These are phyloP conservation scores for Trichoderma sp. DNA, from an alignment of 2,329 filamentous ascomycete species.

Conservation along the genomic window DNA sequence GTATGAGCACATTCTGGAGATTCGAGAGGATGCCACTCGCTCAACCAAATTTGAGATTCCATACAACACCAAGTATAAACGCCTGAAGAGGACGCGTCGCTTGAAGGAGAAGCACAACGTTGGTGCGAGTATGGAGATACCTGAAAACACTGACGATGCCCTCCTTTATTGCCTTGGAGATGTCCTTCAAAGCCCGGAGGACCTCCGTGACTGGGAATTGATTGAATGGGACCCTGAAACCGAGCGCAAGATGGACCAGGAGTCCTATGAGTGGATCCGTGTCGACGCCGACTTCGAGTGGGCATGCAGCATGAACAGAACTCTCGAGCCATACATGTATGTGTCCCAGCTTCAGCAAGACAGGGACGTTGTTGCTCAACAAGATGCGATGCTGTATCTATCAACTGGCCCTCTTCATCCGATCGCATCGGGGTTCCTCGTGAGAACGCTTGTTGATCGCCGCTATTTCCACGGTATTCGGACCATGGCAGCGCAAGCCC, in stretches of 20 bases:
- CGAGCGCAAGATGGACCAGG: conserved; percentile 86
- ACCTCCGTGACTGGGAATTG: conserved; percentile 78
- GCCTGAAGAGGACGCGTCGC: conserved; percentile 81
- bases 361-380: conserved; percentile 87
- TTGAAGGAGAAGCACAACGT: conserved; percentile 68
- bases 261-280: conserved; percentile 98
- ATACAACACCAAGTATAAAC: conserved; percentile 99
- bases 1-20: conserved; percentile 96
- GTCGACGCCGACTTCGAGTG: conserved; percentile 98
- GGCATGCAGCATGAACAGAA: conserved; percentile 78
- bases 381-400: conserved; percentile 74
- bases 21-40: conserved; percentile 78
- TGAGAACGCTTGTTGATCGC: conserved; percentile 83
- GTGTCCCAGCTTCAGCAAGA: conserved; percentile 96
- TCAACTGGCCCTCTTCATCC: conserved; percentile 64
- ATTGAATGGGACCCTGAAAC: conserved; percentile 87
- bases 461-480: conserved; percentile 94
- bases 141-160: conserved; percentile 68
- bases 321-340: conserved; percentile 95
- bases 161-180: conserved; percentile 91
- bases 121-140: conserved; percentile 59
- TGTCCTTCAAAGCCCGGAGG: conserved; percentile 77
- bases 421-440: conserved; percentile 82
- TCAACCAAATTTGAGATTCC: conserved; percentile 83
- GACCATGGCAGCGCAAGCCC: conserved; percentile 73